Conservation (phyloP, 116 monocot genomes). For the Zostera marina region DNA sequence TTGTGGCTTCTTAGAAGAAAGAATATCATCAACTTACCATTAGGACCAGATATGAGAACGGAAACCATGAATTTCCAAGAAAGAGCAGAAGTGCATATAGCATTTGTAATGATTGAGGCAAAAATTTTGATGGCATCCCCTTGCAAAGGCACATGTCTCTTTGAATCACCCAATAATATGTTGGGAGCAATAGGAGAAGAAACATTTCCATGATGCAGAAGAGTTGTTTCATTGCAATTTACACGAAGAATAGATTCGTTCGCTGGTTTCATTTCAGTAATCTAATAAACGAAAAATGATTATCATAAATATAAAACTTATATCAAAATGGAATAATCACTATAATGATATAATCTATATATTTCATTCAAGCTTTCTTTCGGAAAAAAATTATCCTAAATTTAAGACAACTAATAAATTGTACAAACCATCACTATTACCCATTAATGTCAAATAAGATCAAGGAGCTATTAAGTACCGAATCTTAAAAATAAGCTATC, state of each 20-base stretch:
- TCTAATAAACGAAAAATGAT: slow-evolving; percentile 24
- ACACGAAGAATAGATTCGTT: slow-evolving; percentile 48
- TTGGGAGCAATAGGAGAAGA: slow-evolving; percentile 57
- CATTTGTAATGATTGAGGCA: slow-evolving; percentile 45
- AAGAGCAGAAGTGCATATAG: slow-evolving; percentile 53
- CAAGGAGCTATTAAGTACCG: not conserved
- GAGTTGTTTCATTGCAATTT: slow-evolving; percentile 59
- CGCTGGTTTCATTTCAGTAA: slow-evolving; percentile 61
- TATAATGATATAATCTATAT: not conserved
- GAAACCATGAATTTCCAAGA: slow-evolving; percentile 63
- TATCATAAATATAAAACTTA: not conserved
- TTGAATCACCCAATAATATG: slow-evolving; percentile 20
- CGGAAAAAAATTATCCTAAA: too few relatives aligned
- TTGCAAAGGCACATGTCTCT: slow-evolving; percentile 40
- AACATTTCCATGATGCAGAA: slow-evolving; percentile 66
- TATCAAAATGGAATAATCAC: not conserved
- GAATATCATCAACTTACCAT: slow-evolving; percentile 8
- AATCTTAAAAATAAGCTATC: not conserved
- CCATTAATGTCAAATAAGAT: not conserved
- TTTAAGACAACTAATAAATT: too few relatives aligned
- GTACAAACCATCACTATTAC: too few relatives aligned
- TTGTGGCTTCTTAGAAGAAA: not conserved
- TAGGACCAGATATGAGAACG: slow-evolving; percentile 56
- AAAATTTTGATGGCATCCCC: slow-evolving; percentile 41
- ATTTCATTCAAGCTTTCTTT: too few relatives aligned